Conservation (phyloP, 2,329 filamentous ascomycete species). For the Pseudogymnoascus sp. region DNA sequence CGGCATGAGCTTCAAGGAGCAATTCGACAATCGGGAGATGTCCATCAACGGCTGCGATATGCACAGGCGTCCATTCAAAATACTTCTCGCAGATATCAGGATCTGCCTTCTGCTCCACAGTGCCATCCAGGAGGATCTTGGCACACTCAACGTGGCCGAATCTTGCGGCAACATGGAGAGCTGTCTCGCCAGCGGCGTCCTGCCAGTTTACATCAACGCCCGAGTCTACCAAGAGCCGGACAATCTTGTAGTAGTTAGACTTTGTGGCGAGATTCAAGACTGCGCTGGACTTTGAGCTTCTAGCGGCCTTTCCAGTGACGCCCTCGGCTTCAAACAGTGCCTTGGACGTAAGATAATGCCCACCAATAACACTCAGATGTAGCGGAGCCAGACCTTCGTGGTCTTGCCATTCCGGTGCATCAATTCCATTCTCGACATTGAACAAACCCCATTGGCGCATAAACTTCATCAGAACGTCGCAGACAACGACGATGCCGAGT, state of each 20-base stretch:
- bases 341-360: constrained; percentile 78
- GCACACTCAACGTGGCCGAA: constrained; percentile 80
- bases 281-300: constrained; percentile 66
- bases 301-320: constrained; percentile 30
- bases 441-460: constrained; percentile 89
- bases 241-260: constrained; percentile 75
- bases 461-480: constrained; percentile 74
- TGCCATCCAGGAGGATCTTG: constrained; percentile 63
- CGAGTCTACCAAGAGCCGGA: constrained; percentile 78
- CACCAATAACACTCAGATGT: constrained; percentile 85
- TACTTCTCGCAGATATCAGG: constrained; percentile 71
- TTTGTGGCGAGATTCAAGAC: constrained; percentile 82
- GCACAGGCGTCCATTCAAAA: constrained; percentile 92
- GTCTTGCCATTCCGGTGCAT: constrained; percentile 84
- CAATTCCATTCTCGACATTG: constrained; percentile 74
- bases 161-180: constrained; percentile 82
- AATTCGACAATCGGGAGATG: constrained; percentile 66
- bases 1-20: constrained; percentile 68
- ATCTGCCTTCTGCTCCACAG: constrained; percentile 61
- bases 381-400: constrained; percentile 83
- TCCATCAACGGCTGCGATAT: constrained; percentile 86
- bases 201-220: constrained; percentile 91
- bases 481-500: constrained; percentile 88
- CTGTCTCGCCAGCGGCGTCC: constrained; percentile 82
- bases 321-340: constrained; percentile 73